phyloP scores from a whole-genome alignment of 1,139 yeast species.

The Hemisphaericaspora xylanilytica region DNA sequence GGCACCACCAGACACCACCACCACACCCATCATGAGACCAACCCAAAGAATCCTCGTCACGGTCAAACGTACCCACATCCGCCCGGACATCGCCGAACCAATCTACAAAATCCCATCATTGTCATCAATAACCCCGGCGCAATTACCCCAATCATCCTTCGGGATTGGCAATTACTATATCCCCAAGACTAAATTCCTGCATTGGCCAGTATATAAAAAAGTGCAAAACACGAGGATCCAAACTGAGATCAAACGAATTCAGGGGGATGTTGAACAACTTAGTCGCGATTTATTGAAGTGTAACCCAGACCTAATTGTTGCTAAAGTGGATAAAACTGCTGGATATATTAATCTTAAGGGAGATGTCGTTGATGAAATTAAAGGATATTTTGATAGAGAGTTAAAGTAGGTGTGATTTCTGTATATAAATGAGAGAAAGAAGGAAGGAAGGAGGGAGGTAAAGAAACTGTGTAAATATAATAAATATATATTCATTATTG shows the following conservation, averaged over 20 bases:
- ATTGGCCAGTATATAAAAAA: constrained; percentile 69
- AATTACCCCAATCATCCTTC: constrained; percentile 33
- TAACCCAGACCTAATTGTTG: constrained; percentile 39
- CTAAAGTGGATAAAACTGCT: constrained; percentile 32
- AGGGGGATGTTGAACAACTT: constrained; percentile 58
- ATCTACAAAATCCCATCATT: constrained; percentile 8
- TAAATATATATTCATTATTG: not conserved
- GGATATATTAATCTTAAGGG: constrained; percentile 58
- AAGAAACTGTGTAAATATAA: not conserved
- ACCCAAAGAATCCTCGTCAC: constrained; percentile 8
- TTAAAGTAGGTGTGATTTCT: constrained; percentile 7
- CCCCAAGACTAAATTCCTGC: constrained; percentile 55
- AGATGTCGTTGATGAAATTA: constrained; percentile 47
- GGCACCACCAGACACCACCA: not conserved
- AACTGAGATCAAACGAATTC: constrained; percentile 64
- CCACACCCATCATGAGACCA: constrained; percentile 19
- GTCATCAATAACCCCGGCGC: constrained; percentile 5
- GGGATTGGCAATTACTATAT: constrained; percentile 49
- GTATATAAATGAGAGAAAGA: too few relatives aligned
- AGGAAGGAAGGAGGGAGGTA: too few relatives aligned
- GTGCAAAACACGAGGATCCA: constrained; percentile 49
- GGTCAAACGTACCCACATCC: not conserved
- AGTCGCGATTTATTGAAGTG: constrained; percentile 57
- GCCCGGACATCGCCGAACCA: constrained; percentile 1
- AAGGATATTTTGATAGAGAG: constrained; percentile 28